Base-by-base conservation (phyloP, 345 rosid species). In the Syzygium jambos region DNA sequence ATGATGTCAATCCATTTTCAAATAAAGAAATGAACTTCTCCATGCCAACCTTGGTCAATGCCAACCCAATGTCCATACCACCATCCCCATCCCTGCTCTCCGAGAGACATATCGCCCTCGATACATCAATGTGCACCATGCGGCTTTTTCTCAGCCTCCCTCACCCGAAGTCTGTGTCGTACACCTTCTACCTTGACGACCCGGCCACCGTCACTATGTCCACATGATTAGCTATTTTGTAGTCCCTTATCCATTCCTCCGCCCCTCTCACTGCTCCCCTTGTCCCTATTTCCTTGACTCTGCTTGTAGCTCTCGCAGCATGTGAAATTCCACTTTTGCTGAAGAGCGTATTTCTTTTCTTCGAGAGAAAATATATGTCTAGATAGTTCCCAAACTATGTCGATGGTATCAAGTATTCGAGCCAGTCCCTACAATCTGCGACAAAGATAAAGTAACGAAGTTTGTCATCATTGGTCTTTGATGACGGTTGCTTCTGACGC, bases 301-400 rank as follows among this genome's bases (percentile, higher is more conserved):
- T 88, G 12, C 78, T 84, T 15, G 91, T 90, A 3, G 89, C 90
- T 52, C 85, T 89, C 6, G 94, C 91, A 2, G 94, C 95, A 23
- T 38, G 19, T 4, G 55, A 38, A 27, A 92, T 38, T n/a, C 94
- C 94, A 43, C 89, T 30, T 83, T 88, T 89, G 4, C 91, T 89
- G 4, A 87, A 13, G 15, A 92, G 77, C 10, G 86, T 91, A 4
- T 68, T 86, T 63, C 51, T 89, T 83, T 89, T 89, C 17, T 68
- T 85, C 19, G 87, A 3, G 3, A 84, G 77, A 9, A 84, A 63
- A n/a, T 91, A 51, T 10, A 85, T 46, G 34, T 73, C 86, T 8
- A 93, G 25, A 29, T 92, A 91, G 51, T 94, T 94, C 4, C 94
- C 94, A 4, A 91, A 90, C 59, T 91, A 93, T 3, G 86, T 86